These are phyloP conservation scores for Polyporus tsugae DNA, from an alignment of 1,284 basidiomycete genomes.

Conservation along the genomic window DNA sequence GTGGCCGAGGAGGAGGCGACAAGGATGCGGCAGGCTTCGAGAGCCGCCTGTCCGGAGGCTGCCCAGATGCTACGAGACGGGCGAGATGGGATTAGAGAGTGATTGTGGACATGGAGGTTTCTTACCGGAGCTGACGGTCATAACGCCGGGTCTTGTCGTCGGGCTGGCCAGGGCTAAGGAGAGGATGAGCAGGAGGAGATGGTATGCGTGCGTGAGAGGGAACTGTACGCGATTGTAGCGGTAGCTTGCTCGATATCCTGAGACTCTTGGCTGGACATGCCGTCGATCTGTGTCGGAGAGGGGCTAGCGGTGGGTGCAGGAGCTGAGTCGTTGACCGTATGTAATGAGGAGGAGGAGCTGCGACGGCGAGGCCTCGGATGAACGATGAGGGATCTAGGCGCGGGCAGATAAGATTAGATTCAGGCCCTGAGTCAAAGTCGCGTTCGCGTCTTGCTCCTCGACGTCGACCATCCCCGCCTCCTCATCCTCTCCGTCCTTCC, in stretches of 20 bases:
- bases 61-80: constrained; percentile 84
- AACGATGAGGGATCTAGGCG: background rate
- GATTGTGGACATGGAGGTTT: constrained; percentile 12
- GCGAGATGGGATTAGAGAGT: background rate
- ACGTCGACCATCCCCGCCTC: constrained; percentile 13
- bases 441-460: constrained; percentile 12
- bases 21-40: constrained; percentile 87
- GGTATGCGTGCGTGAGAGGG: constrained; percentile 8
- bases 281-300: background rate
- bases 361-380: background rate
- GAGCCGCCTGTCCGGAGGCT: constrained; percentile 89
- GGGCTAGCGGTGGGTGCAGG: background rate
- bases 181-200: constrained; percentile 17
- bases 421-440: background rate
- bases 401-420: constrained; percentile 17
- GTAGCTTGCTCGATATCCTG: constrained; percentile 62
- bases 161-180: constrained; percentile 55
- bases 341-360: background rate
- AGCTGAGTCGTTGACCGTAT: background rate
- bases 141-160: constrained; percentile 90
- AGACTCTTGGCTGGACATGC: constrained; percentile 43
- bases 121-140: constrained; percentile 89
- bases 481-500: constrained; percentile 12
- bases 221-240: constrained; percentile 54
- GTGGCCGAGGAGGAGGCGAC: constrained; percentile 85